phyloP scores from a whole-genome alignment of 176 grass and related monocot genomes.

The Eleusine coracana region DNA sequence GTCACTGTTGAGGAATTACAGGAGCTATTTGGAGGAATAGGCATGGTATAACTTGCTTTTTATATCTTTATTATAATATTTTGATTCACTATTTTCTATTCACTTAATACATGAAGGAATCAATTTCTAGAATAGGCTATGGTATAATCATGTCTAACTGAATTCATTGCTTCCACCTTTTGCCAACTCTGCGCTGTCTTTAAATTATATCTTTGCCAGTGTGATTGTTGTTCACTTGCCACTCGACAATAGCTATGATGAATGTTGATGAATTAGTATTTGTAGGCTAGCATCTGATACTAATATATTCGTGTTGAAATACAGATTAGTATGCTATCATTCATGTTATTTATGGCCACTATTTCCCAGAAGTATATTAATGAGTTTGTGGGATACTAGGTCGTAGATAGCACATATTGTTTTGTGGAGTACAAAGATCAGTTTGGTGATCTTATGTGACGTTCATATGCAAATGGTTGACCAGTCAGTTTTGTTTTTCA shows the following conservation, averaged over 20 bases:
- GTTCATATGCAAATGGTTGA: too few relatives aligned
- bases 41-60: slow-evolving; percentile 59
- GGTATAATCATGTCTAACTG: neutral
- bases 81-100: slow-evolving; percentile 1
- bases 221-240: neutral
- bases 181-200: neutral
- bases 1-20: slow-evolving; percentile 90
- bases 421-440: neutral
- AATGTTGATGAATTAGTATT: slow-evolving; percentile 5
- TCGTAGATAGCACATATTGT: neutral
- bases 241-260: neutral
- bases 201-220: neutral
- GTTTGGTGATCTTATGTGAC: neutral
- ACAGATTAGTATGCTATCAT: neutral
- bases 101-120: neutral
- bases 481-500: too few relatives aligned
- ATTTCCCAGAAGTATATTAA: neutral
- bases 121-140: neutral
- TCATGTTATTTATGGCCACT: neutral
- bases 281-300: neutral
- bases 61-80: neutral
- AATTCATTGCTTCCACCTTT: slow-evolving; percentile 8
- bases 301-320: neutral
- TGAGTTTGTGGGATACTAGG: neutral
- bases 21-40: slow-evolving; percentile 94